Evolutionary conservation across 768 basidiomycete genomes (phyloP).

Genomic region (Chiua virens): DNA sequence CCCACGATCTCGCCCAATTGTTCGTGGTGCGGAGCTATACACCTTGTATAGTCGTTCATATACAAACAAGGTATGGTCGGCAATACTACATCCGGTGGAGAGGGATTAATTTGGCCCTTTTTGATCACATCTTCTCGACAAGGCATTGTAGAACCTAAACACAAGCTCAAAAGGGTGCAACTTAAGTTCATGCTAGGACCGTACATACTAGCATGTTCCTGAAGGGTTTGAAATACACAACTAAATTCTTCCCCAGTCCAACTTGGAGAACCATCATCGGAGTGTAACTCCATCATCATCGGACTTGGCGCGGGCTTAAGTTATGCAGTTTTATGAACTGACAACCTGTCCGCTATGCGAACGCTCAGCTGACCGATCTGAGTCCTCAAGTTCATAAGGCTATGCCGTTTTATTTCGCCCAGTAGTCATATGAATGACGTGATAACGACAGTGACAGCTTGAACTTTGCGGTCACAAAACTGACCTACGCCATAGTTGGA

Average conservation of each 20-base stretch:
- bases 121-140: slow-evolving; percentile 13
- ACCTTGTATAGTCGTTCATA: slow-evolving; percentile 7
- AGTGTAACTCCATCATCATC: slow-evolving; percentile 6
- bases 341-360: slow-evolving; percentile 17
- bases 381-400: slow-evolving; percentile 8
- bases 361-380: slow-evolving; percentile 16
- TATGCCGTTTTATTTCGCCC: slow-evolving; percentile 14
- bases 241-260: slow-evolving; percentile 14
- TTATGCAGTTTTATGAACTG: slow-evolving; percentile 18
- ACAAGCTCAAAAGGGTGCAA: neutral
- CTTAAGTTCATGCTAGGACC: slow-evolving; percentile 6
- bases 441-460: slow-evolving; percentile 18
- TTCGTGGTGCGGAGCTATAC: slow-evolving; percentile 5
- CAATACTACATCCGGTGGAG: slow-evolving; percentile 14
- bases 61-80: slow-evolving; percentile 13
- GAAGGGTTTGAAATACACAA: slow-evolving; percentile 1
- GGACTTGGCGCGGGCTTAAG: slow-evolving; percentile 21
- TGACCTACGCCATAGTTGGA: no score
- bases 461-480: slow-evolving; percentile 20
- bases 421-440: slow-evolving; percentile 29
- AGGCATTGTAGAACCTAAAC: slow-evolving; percentile 2
- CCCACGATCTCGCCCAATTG: slow-evolving; percentile 5
- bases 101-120: slow-evolving; percentile 9
- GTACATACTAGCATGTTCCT: neutral
- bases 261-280: neutral